These are phyloP conservation scores for Paspalum vaginatum DNA, from an alignment of 176 grass and related monocot species.

Conservation along the genomic window DNA sequence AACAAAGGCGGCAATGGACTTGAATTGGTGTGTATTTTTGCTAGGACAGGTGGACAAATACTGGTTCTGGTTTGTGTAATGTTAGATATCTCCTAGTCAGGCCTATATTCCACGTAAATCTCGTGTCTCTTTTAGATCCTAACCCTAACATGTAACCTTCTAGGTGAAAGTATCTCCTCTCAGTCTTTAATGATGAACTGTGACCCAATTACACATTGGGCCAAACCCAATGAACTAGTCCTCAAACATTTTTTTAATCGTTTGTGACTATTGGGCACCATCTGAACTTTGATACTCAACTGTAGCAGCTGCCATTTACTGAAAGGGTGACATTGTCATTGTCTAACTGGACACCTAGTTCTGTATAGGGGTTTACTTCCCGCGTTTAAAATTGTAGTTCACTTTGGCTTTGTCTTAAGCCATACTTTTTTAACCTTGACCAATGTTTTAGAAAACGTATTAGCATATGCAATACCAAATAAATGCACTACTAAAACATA, in stretches of 20 bases:
- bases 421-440: too few relatives aligned
- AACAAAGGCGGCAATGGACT: background rate
- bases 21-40: background rate
- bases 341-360: background rate
- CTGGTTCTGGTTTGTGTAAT: background rate
- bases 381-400: too few relatives aligned
- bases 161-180: background rate
- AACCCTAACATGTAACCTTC: too few relatives aligned
- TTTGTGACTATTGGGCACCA: background rate
- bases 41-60: background rate
- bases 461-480: too few relatives aligned
- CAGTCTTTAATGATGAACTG: conserved; percentile 13
- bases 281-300: background rate
- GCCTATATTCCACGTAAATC: too few relatives aligned
- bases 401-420: too few relatives aligned
- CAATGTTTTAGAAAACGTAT: too few relatives aligned
- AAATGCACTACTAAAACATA: too few relatives aligned
- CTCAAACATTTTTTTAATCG: background rate
- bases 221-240: background rate
- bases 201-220: background rate
- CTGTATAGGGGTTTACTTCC: background rate
- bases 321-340: conserved; percentile 15
- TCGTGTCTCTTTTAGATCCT: too few relatives aligned
- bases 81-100: too few relatives aligned
- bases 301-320: background rate